Percentiles rank a stretch among this genome's conserved stretches.
Evolutionary conservation across 306 rosid genomes (phyloP).

Genomic region (Rosa persica): DNA sequence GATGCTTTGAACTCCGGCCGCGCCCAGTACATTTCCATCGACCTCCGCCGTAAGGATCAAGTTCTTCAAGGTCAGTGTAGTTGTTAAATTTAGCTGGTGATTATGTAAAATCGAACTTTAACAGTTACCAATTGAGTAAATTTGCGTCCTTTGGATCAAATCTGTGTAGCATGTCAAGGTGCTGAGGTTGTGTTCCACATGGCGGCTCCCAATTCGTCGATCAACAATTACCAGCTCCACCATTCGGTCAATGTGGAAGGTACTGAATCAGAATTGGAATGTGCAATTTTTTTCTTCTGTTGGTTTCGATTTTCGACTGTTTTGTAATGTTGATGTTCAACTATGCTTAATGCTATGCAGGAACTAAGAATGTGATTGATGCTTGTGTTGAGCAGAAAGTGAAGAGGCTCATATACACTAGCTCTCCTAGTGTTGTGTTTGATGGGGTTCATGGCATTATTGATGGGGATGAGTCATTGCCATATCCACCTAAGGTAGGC

Average conservation of each 20-base stretch:
- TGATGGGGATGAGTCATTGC: constrained; percentile 71
- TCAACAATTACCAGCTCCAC: constrained; percentile 78
- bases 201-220: constrained; percentile 97
- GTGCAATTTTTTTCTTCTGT: background rate
- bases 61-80: constrained; percentile 48
- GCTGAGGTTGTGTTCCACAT: constrained; percentile 89
- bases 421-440: constrained; percentile 93
- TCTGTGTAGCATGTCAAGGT: constrained; percentile 66
- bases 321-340: background rate
- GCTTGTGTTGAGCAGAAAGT: constrained; percentile 79
- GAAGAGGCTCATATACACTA: constrained; percentile 77
- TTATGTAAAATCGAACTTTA: background rate
- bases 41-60: constrained; percentile 78
- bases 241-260: constrained; percentile 90
- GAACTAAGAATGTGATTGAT: constrained; percentile 81
- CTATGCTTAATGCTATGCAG: constrained; percentile 43
- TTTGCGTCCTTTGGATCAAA: background rate
- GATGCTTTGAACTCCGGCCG: constrained; percentile 69
- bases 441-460: constrained; percentile 81
- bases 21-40: constrained; percentile 61
- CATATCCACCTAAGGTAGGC: constrained; percentile 72
- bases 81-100: background rate
- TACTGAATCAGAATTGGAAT: constrained; percentile 11
- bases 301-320: background rate
- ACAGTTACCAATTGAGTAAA: background rate